Conservation (phyloP, 495 filamentous ascomycete genomes). For the Aspergillus panamensis region DNA sequence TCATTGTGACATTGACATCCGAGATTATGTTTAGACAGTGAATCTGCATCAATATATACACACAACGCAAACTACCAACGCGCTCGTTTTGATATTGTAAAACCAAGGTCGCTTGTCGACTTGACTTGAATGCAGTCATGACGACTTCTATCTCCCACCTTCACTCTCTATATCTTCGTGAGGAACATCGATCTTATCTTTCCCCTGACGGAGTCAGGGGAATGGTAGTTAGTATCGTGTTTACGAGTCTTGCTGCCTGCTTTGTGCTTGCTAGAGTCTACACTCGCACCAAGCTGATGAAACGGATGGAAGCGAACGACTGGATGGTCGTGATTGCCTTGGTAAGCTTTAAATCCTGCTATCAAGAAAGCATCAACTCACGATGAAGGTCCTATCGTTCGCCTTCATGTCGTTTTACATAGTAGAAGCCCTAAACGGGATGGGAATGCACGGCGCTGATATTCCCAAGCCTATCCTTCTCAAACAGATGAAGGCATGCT, state of each 20-base stretch:
- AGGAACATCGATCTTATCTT: constrained; percentile 21
- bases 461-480: constrained; percentile 33
- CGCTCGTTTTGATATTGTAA: not conserved
- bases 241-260: constrained; percentile 34
- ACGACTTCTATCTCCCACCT: constrained; percentile 7
- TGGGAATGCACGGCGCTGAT: constrained; percentile 39
- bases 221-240: constrained; percentile 35
- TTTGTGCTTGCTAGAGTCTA: constrained; percentile 40
- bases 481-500: constrained; percentile 39
- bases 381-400: constrained; percentile 32
- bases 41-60: not conserved
- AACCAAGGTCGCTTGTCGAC: not conserved
- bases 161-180: constrained; percentile 18
- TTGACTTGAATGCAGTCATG: constrained; percentile 22
- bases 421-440: constrained; percentile 38
- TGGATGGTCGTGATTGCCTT: constrained; percentile 43
- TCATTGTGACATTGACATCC: not conserved
- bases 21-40: not conserved
- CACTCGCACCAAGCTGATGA: constrained; percentile 35
- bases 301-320: constrained; percentile 40
- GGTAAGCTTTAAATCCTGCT: constrained; percentile 22
- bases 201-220: constrained; percentile 30
- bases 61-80: not conserved
- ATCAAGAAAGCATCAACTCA: not conserved
- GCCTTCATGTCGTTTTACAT: constrained; percentile 43